Evolutionary conservation across 75 land plant species (phyloP).

Genomic region (Sequoiadendron giganteum): DNA sequence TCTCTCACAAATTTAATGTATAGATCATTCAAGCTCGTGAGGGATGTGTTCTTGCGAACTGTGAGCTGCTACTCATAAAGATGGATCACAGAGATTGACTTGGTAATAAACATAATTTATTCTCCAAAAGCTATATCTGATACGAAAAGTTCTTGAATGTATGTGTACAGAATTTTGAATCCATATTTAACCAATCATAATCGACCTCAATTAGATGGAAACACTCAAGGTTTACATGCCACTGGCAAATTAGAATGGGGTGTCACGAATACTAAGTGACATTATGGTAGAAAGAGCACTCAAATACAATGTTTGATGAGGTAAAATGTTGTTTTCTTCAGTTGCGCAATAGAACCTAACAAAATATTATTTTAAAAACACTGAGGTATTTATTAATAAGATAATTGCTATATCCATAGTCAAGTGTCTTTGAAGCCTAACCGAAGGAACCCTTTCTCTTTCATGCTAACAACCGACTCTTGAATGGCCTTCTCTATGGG

Average conservation of each 20-base stretch:
- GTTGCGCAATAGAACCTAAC: not conserved
- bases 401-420: not conserved
- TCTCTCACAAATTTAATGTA: not conserved
- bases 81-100: too few relatives aligned
- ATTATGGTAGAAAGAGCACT: not conserved
- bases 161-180: too few relatives aligned
- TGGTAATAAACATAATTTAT: too few relatives aligned
- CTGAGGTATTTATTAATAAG: not conserved
- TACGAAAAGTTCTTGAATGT: too few relatives aligned
- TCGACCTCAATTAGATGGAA: too few relatives aligned
- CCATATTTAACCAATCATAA: too few relatives aligned
- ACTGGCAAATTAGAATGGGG: not conserved
- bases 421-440: not conserved
- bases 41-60: not conserved
- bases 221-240: not conserved
- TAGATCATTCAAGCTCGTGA: not conserved
- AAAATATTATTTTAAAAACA: too few relatives aligned
- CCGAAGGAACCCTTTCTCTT: constrained; percentile 37
- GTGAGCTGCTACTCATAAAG: too few relatives aligned
- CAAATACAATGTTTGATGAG: not conserved
- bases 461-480: constrained; percentile 40
- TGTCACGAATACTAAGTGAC: not conserved
- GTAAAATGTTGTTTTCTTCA: not conserved
- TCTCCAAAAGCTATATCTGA: too few relatives aligned
- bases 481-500: constrained; percentile 51